Conservation (phyloP, 1,284 basidiomycete genomes). For the Papiliotrema fonsecae region DNA sequence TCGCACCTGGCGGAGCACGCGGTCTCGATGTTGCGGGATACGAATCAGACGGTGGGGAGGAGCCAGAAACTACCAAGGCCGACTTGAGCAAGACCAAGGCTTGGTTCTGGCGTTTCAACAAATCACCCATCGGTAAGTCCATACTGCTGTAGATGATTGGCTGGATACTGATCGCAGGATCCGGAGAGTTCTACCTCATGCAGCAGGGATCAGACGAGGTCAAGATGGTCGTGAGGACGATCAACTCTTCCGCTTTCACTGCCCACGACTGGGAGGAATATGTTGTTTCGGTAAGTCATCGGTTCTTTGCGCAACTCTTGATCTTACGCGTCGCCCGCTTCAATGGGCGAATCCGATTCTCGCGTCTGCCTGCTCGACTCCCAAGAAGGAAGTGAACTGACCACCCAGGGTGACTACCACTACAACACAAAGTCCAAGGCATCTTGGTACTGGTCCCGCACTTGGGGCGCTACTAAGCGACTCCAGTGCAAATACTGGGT, state of each 20-base stretch:
- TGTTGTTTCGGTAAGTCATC: slow-evolving; percentile 34
- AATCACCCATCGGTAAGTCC: slow-evolving; percentile 47
- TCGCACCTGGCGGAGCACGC: slow-evolving; percentile 24
- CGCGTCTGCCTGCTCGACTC: too few species aligned
- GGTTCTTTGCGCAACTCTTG: too few species aligned
- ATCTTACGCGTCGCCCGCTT: too few species aligned
- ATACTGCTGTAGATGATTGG: not conserved
- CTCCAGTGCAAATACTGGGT: slow-evolving; percentile 44
- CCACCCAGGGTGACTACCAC: slow-evolving; percentile 41
- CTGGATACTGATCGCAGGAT: slow-evolving; percentile 24
- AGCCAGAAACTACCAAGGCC: slow-evolving; percentile 14
- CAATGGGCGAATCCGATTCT: too few species aligned
- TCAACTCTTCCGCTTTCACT: slow-evolving; percentile 47
- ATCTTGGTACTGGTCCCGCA: slow-evolving; percentile 49
- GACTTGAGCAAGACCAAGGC: slow-evolving; percentile 32
- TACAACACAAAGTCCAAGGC: slow-evolving; percentile 49
- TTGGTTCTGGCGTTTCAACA: slow-evolving; percentile 45
- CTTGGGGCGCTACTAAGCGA: slow-evolving; percentile 42
- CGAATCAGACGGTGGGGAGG: slow-evolving; percentile 45
- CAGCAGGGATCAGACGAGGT: slow-evolving; percentile 40
- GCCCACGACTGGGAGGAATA: slow-evolving; percentile 47
- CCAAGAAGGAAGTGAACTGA: too few species aligned
- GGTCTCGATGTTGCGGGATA: slow-evolving; percentile 43
- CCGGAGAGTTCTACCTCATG: slow-evolving; percentile 46
- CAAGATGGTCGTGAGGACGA: slow-evolving; percentile 46